phyloP scores from a whole-genome alignment of 139 green algal species.

The Desmodesmus armatus region DNA sequence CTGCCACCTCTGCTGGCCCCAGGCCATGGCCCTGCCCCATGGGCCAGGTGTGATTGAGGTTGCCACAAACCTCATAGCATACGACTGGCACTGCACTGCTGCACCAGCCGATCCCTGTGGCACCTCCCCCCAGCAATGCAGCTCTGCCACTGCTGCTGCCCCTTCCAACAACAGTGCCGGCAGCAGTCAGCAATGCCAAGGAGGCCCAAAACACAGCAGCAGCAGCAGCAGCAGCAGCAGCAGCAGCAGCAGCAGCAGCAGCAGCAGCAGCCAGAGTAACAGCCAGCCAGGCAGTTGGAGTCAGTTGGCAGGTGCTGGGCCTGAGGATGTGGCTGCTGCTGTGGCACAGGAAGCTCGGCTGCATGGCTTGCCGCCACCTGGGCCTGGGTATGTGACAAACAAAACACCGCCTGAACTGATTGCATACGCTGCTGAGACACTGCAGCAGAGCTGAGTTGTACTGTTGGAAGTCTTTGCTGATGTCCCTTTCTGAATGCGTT shows the following conservation, averaged over 20 bases:
- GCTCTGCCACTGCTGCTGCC: no score
- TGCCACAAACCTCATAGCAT: conserved; percentile 85
- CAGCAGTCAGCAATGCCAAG: background rate
- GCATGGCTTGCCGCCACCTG: background rate
- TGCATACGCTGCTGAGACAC: no score
- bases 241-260: background rate
- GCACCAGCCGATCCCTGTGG: no score
- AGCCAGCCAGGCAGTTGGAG: background rate
- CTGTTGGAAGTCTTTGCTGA: no score
- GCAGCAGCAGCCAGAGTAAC: background rate
- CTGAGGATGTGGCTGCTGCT: conserved; percentile 20
- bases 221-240: background rate
- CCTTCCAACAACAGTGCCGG: no score
- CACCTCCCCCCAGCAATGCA: no score
- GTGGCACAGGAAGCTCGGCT: background rate
- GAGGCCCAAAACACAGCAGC: background rate
- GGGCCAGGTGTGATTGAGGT: conserved; percentile 69
- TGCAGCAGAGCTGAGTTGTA: no score
- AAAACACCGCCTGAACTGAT: conserved; percentile 6
- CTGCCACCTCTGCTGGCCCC: background rate
- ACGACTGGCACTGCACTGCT: no score
- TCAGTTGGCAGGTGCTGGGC: conserved; percentile 2
- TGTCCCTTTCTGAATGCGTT: no score
- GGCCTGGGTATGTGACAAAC: conserved; percentile 15
- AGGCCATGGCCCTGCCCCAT: conserved; percentile 84